Evolutionary conservation across 495 filamentous ascomycete species (phyloP).

Genomic region (Penicillium coffeae): DNA sequence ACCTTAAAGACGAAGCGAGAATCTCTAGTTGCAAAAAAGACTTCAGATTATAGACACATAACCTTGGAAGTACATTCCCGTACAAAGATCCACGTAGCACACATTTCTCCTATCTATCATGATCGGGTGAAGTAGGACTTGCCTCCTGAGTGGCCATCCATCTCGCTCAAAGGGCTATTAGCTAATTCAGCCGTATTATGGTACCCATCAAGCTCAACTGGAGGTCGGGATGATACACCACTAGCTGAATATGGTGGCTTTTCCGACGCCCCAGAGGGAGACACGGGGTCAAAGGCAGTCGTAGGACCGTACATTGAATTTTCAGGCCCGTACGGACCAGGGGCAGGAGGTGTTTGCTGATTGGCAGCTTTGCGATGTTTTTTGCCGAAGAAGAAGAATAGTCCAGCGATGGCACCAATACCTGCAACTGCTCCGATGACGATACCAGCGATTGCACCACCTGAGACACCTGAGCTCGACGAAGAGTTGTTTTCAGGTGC

Average conservation of each 20-base stretch:
- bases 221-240: not conserved
- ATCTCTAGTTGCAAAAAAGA: no score
- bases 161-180: not conserved
- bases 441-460: conserved; percentile 14
- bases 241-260: not conserved
- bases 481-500: conserved; percentile 2
- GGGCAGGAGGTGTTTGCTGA: not conserved
- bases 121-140: not conserved
- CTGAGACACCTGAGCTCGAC: not conserved
- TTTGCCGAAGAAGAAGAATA: conserved; percentile 3
- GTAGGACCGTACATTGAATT: not conserved
- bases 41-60: no score
- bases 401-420: not conserved
- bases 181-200: not conserved
- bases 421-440: conserved; percentile 12
- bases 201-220: not conserved
- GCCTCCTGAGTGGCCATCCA: not conserved
- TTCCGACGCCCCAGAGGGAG: not conserved
- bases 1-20: no score
- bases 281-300: not conserved
- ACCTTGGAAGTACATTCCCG: no score
- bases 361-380: not conserved
- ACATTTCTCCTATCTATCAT: not conserved
- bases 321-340: not conserved
- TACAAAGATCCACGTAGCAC: not conserved